These are phyloP conservation scores for Gynostemma pentaphyllum DNA, from an alignment of 306 rosid genomes.

Conservation along the genomic window DNA sequence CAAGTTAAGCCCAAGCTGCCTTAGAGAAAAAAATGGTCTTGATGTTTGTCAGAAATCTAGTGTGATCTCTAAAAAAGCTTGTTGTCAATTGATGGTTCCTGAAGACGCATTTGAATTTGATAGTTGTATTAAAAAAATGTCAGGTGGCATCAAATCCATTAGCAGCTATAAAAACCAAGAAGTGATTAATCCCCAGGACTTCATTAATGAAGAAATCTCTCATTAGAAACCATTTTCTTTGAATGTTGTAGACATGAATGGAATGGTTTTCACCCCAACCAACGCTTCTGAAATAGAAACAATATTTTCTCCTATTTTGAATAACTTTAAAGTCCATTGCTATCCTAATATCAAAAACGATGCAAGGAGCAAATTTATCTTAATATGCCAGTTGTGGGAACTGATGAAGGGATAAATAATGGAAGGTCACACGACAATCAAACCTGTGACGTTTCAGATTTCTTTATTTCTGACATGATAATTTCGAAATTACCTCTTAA, in stretches of 20 bases:
- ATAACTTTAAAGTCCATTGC: conserved; percentile 32
- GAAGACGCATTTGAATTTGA: conserved; percentile 42
- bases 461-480: conserved; percentile 90
- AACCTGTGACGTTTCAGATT: conserved; percentile 80
- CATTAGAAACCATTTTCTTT: conserved; percentile 27
- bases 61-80: conserved; percentile 59
- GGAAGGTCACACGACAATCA: conserved; percentile 41
- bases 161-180: conserved; percentile 30
- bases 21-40: conserved; percentile 66
- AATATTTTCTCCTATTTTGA: conserved; percentile 70
- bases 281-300: conserved; percentile 43
- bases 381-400: conserved; percentile 38
- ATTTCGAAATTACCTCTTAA: conserved; percentile 61
- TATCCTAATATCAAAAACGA: conserved; percentile 33
- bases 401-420: conserved; percentile 37
- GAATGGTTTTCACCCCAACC: conserved; percentile 33
- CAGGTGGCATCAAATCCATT: conserved; percentile 34
- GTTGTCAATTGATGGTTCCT: conserved; percentile 37
- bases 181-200: conserved; percentile 28
- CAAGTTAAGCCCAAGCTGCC: conserved; percentile 56
- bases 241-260: conserved; percentile 28
- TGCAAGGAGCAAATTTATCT: conserved; percentile 30
- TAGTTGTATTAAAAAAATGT: conserved; percentile 31
- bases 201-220: conserved; percentile 27
- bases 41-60: conserved; percentile 60